Base-by-base conservation (phyloP, 345 rosid genomes). In the Mallotus nudiflorus region DNA sequence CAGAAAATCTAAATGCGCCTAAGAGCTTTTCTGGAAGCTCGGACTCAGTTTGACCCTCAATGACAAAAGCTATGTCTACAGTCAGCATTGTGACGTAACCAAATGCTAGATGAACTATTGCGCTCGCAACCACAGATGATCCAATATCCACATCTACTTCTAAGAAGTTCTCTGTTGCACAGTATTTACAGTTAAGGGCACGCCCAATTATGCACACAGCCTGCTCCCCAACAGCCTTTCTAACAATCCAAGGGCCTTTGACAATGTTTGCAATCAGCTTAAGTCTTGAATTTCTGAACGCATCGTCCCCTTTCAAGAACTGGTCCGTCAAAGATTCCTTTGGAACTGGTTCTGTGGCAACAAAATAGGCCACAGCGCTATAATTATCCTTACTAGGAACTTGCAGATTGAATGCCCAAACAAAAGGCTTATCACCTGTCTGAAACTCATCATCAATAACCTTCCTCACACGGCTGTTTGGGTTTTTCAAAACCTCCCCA, bases 211-310 rank as follows among this genome's bases (percentile, higher is more conserved):
- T 71, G 70, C 97, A 95, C 40, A 91, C 89, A 2, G 99, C 99
- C 73, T 91, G 99, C 86, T 95, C 97, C 51, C 97, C 99, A 66
- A 91, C 99, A 37, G 99, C 99, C 80, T 86, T 95, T 80, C 84
- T 87, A 29, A 95, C 97, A 3, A 91, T 90, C 99, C 99, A 95
- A 10, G 99, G 99, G 5, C 97, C 99, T 75, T 89, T 85, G 68
- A 89, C 97, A 33, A 95, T 86, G 91, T 92, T 95, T 42, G 97
- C 99, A 50, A 95, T 90, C 82, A 91, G 72, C 70, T 95, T 95
- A 49, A 95, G 96, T 84, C 96, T 84, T 13, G 97, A 90, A 72
- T 78, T 92, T 68, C 82, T 87, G 64, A 75, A 90, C 3, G 13
- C 83, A 33, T 95, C 99, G 69, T 90, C 99, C 44, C 91, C 93